phyloP scores from a whole-genome alignment of 2,329 filamentous ascomycete genomes.

The Calycina marina region DNA sequence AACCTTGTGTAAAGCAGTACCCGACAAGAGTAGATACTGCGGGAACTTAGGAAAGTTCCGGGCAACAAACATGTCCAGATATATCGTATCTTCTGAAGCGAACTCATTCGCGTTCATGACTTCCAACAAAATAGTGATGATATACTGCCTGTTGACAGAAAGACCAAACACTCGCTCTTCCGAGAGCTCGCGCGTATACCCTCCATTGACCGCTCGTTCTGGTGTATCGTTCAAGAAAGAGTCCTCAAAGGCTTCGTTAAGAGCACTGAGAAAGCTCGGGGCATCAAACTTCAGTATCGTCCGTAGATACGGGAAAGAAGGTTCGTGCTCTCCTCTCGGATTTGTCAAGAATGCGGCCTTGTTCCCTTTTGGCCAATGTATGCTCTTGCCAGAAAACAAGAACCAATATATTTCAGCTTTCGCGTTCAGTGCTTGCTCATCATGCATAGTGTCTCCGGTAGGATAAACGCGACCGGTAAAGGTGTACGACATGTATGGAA shows the following conservation, averaged over 20 bases:
- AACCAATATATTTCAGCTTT: conserved; percentile 89
- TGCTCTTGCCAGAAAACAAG: conserved; percentile 71
- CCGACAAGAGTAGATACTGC: conserved; percentile 83
- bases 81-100: conserved; percentile 69
- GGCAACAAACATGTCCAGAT: conserved; percentile 96
- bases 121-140: conserved; percentile 79
- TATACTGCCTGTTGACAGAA: conserved; percentile 80
- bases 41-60: conserved; percentile 93
- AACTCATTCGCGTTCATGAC: conserved; percentile 75
- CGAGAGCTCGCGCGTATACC: conserved; percentile 32
- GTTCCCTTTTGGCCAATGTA: conserved; percentile 58
- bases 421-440: conserved; percentile 57
- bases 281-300: conserved; percentile 80
- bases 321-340: conserved; percentile 41
- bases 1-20: conserved; percentile 69
- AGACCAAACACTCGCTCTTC: conserved; percentile 53
- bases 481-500: conserved; percentile 84
- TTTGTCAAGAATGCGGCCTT: conserved; percentile 46
- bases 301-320: conserved; percentile 72
- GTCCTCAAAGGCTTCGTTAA: conserved; percentile 97
- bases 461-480: conserved; percentile 88
- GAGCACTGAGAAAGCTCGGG: conserved; percentile 79
- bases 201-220: conserved; percentile 43
- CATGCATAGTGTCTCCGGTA: conserved; percentile 59
- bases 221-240: conserved; percentile 74